phyloP scores from a whole-genome alignment of 768 basidiomycete species.

The Leucocoprinus sp. region DNA sequence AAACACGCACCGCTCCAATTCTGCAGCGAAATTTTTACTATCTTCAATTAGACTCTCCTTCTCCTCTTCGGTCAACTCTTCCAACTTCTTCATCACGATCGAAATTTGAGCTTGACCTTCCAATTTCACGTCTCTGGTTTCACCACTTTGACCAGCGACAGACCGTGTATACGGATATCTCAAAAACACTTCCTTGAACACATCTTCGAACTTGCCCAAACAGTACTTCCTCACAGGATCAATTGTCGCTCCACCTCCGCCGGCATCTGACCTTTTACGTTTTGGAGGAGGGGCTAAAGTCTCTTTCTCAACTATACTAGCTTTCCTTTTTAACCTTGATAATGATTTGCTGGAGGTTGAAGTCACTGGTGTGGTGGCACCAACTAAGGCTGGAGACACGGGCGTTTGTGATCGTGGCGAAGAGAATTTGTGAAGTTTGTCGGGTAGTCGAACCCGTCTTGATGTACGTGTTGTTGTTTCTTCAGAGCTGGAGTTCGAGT shows the following conservation, averaged over 20 bases:
- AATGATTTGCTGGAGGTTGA: conserved; percentile 17
- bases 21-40: conserved; percentile 56
- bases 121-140: background rate
- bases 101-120: conserved; percentile 9
- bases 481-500: conserved; percentile 36
- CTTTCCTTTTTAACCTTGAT: background rate
- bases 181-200: conserved; percentile 63
- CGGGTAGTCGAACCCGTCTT: conserved; percentile 13
- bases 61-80: conserved; percentile 55
- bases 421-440: conserved; percentile 19
- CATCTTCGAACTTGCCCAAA: conserved; percentile 62
- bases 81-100: conserved; percentile 35
- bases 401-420: conserved; percentile 21
- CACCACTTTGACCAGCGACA: conserved; percentile 19
- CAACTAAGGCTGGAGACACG: conserved; percentile 22
- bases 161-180: conserved; percentile 51
- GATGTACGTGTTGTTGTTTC: background rate
- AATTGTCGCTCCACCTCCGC: conserved; percentile 28
- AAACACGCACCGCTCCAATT: conserved; percentile 71
- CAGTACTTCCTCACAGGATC: conserved; percentile 79
- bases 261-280: conserved; percentile 15
- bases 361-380: conserved; percentile 25
- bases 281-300: conserved; percentile 1
- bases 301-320: conserved; percentile 1
- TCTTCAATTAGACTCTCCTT: conserved; percentile 44